These are phyloP conservation scores for Syzygium grande DNA, from an alignment of 345 rosid genomes.

Conservation along the genomic window DNA sequence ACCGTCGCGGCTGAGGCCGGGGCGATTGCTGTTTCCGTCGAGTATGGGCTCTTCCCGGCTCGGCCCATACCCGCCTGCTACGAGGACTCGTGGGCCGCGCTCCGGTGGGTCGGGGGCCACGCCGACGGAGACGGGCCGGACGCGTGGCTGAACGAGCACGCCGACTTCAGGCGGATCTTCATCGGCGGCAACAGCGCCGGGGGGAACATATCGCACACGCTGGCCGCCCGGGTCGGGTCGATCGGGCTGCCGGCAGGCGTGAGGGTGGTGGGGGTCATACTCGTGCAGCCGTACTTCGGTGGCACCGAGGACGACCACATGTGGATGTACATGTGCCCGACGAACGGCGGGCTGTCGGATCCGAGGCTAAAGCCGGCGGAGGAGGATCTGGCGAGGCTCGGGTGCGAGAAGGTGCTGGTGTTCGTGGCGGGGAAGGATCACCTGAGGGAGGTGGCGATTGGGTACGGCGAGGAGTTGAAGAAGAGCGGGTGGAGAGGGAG, in stretches of 20 bases:
- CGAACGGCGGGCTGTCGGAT: conserved; percentile 25
- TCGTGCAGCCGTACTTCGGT: conserved; percentile 33
- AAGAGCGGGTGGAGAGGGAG: conserved; percentile 5
- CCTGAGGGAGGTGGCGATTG: conserved; percentile 5
- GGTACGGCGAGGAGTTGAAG: conserved; percentile 9
- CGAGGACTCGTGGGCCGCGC: conserved; percentile 32
- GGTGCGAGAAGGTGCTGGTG: conserved; percentile 26
- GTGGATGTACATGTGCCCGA: conserved; percentile 18
- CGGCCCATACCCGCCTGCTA: conserved; percentile 28
- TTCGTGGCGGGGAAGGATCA: conserved; percentile 31
- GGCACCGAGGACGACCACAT: conserved; percentile 14
- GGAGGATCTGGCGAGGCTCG: conserved; percentile 18
- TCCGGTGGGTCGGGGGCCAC: conserved; percentile 23
- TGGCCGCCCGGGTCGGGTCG: conserved; percentile 13
- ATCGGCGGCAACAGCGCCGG: conserved; percentile 32
- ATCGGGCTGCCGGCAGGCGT: conserved; percentile 7
- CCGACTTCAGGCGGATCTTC: conserved; percentile 17
- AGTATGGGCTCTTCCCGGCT: conserved; percentile 27
- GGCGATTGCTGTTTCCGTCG: conserved; percentile 15
- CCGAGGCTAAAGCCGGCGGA: conserved; percentile 22
- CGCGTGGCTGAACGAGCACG: conserved; percentile 18
- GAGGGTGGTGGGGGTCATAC: conserved; percentile 9
- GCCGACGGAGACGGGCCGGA: conserved; percentile 12
- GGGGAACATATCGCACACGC: conserved; percentile 25
- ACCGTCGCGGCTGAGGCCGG: conserved; percentile 7